Base-by-base conservation (phyloP, 2,329 filamentous ascomycete genomes). In the Chlorencoelia australis region DNA sequence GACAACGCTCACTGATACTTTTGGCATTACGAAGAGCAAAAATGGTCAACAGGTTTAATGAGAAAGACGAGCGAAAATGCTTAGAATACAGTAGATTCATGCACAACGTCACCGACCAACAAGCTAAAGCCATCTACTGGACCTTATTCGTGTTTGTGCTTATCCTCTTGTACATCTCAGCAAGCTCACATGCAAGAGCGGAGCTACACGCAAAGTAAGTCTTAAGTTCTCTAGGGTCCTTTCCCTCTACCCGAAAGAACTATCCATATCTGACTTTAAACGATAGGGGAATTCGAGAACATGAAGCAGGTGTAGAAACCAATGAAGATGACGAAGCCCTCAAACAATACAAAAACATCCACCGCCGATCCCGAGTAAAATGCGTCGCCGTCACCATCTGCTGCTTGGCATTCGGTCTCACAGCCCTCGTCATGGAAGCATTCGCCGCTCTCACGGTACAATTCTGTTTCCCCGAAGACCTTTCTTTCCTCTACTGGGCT, bases 381-480 rank as follows among this genome's bases (percentile, higher is more conserved):
- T 48, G 45, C 41, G 63, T 75, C 25, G 50, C 53, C 7, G 55
- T 68, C 42, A 66, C 62, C 37, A 43, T 63, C 8, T 49, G 52
- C 5, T 69, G 69, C 43, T 65, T 72, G 14, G 24, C 58, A 4
- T 35, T 68, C 1, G 64, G 68, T 0, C 59, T 65, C 4, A 55
- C 56, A 20, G 56, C 66, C 9, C 59, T 73, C 18, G 56, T 74
- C 35, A 62, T 76, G 55, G 71, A 77, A 50, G 68, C 68, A 10
- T 76, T 67, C 30, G 49, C 50, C 1, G 26, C 41, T 2, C 47
- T 54, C 41, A 50, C 51, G 29, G 51, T 54, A 25, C 30, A 76
- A 45, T 77, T 73, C 45, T 77, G 73, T 44, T 69, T 73, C 24
- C 71, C 71, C 7, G 73, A 77, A 46, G 68, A 75, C 45, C 62